Evolutionary conservation across 495 filamentous ascomycete species (phyloP), one percentile per base, ranked within the genome.

Genomic region (Pseudomonodictys pantanalensis): DNA sequence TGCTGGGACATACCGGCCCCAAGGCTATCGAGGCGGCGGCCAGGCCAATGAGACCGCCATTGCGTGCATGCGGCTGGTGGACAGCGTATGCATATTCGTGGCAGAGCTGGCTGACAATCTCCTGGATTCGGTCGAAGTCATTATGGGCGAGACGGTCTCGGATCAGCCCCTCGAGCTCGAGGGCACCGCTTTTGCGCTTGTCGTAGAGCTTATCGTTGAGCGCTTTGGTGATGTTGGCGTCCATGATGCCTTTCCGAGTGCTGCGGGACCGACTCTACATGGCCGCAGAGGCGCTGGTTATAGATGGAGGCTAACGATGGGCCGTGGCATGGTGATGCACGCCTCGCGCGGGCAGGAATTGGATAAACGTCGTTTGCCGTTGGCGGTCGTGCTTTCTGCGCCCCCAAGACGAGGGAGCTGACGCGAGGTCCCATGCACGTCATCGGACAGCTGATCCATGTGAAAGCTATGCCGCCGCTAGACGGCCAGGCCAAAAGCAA

Each of bases 181-280:
- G 82, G 63, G 95, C 95, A 41, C 95, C 95, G 66, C 90, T 85
- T 73, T 97, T 97, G 69, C 95, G 84, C 77, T 91, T 93, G 60
- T 99, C 95, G 69, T 99, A 99, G 61, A 97, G 85, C 83, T 96
- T 97, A 75, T 99, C 95, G 70, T 91, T 95, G 71, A 99, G 83
- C 64, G 90, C 79, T 63, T 92, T 88, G 74, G 95, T 90, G 69
- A 96, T 84, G 71, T 84, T 85, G 65, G 82, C 76, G 77, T 98
- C 93, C 93, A 98, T 98, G 38, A 17, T 62, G 43, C 10, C 4
- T 26, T 12, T 54, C 41, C 38, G 24, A 11, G 25, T 38, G 42
- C 26, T 49, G 39, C 41, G 47, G 42, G 44, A 57, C 50, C 49
- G 52, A 35, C 28, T 28, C 64, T 67, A 67, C 65, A 62, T 64